Conservation (phyloP, 192 early-diverging fungal genomes). For the Backusella liffmaniae region DNA sequence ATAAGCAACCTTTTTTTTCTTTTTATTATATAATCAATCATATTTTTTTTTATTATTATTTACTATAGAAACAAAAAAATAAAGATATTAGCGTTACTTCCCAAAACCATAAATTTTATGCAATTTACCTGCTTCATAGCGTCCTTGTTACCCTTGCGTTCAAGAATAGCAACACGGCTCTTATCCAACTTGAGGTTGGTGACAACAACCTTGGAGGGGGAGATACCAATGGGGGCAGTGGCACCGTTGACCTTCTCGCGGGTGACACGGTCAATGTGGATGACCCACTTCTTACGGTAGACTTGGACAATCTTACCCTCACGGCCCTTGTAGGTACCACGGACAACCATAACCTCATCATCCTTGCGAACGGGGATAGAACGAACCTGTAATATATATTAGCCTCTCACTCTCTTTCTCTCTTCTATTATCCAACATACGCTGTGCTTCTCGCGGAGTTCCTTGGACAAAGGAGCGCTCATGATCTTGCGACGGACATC, state of each 20-base stretch:
- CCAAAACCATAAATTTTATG: no score
- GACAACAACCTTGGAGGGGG: conserved; percentile 99
- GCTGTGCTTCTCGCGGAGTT: conserved; percentile 94
- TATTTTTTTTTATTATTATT: neutral
- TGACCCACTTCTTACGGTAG: conserved; percentile 95
- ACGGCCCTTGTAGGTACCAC: conserved; percentile 95
- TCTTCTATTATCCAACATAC: conserved; percentile 46
- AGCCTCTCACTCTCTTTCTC: neutral
- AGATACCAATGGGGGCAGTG: conserved; percentile 87
- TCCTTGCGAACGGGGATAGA: conserved; percentile 96
- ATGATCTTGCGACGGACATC: conserved; percentile 94
- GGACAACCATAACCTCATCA: conserved; percentile 95
- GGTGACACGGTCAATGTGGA: conserved; percentile 95
- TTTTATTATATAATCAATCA: neutral
- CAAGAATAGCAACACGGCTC: conserved; percentile 89
- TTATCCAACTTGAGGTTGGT: conserved; percentile 95
- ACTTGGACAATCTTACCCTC: conserved; percentile 95
- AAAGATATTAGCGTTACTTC: neutral
- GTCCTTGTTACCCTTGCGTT: conserved; percentile 68
- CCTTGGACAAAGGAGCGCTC: conserved; percentile 96
- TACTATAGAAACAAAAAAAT: neutral
- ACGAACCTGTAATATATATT: conserved; percentile 57
- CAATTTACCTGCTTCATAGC: conserved; percentile 34
- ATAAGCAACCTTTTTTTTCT: neutral
- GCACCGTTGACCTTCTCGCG: conserved; percentile 98